A percentile compares a stretch with the other conserved stretches of the same genome.
phyloP scores from a whole-genome alignment of 306 rosid genomes.

The Ammopiptanthus mongolicus region DNA sequence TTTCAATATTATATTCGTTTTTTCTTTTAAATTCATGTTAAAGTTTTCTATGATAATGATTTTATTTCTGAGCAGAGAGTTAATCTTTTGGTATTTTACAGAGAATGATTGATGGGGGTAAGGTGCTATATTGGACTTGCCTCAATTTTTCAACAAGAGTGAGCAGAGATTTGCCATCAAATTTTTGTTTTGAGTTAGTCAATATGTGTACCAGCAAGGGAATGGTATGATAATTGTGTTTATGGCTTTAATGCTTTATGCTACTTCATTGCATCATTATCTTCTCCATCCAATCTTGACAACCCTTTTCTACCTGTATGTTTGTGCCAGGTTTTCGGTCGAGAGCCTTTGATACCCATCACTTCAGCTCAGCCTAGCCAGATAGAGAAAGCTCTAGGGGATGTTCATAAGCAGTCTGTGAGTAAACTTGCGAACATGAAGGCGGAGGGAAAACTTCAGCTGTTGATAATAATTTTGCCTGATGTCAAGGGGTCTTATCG shows the following conservation, averaged over 20 bases:
- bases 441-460: slow-evolving; percentile 27
- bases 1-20: no score
- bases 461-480: slow-evolving; percentile 69
- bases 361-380: background rate
- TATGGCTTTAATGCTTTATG: no score
- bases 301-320: background rate
- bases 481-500: slow-evolving; percentile 59
- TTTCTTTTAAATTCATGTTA: no score
- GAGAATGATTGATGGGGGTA: slow-evolving; percentile 74
- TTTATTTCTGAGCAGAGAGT: background rate
- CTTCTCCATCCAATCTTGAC: background rate
- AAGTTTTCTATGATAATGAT: background rate
- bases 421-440: background rate
- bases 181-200: slow-evolving; percentile 34
- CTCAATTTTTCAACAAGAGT: slow-evolving; percentile 39
- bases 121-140: slow-evolving; percentile 45
- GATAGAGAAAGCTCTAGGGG: slow-evolving; percentile 35
- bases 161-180: background rate
- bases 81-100: slow-evolving; percentile 5
- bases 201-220: slow-evolving; percentile 63
- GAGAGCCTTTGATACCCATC: slow-evolving; percentile 34
- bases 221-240: slow-evolving; percentile 42
- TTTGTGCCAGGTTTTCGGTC: slow-evolving; percentile 33
- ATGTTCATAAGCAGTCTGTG: slow-evolving; percentile 26
- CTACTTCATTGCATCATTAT: background rate